These are phyloP conservation scores for Cercospora canescens DNA, from an alignment of 2,329 filamentous ascomycete species.

Conservation along the genomic window DNA sequence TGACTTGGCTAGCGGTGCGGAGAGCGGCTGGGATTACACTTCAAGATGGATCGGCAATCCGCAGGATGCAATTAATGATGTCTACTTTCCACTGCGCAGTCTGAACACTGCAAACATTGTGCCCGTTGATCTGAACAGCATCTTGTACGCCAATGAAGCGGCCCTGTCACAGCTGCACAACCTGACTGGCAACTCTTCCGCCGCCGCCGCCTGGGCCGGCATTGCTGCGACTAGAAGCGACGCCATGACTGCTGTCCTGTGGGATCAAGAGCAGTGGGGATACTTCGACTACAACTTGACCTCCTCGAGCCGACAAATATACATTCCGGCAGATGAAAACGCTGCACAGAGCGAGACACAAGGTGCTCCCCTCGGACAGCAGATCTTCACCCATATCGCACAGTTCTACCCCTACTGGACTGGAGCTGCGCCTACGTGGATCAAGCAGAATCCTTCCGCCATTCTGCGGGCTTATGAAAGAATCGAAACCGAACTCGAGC, in stretches of 20 bases:
- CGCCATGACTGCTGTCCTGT: constrained; percentile 64
- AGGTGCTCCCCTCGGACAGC: constrained; percentile 55
- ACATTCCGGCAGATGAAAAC: constrained; percentile 52
- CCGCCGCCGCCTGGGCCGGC: constrained; percentile 51
- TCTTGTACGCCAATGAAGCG: constrained; percentile 66
- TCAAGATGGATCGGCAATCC: constrained; percentile 61
- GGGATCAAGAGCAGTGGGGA: constrained; percentile 62
- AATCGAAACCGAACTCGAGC: constrained; percentile 55
- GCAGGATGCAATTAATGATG: constrained; percentile 58
- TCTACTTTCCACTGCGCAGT: constrained; percentile 65
- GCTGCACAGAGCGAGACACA: constrained; percentile 44
- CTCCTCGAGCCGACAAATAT: constrained; percentile 57
- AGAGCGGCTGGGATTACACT: constrained; percentile 66
- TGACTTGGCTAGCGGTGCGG: constrained; percentile 65
- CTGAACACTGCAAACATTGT: constrained; percentile 61
- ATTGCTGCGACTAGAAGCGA: constrained; percentile 56
- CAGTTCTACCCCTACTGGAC: constrained; percentile 72
- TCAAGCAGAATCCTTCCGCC: constrained; percentile 61
- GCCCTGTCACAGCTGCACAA: constrained; percentile 58
- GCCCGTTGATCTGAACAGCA: constrained; percentile 68
- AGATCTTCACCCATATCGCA: constrained; percentile 59
- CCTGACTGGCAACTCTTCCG: constrained; percentile 52
- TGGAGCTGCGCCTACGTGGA: constrained; percentile 58
- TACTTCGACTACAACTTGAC: constrained; percentile 73
- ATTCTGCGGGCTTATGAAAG: constrained; percentile 57